Percentiles rank a stretch among this genome's conserved stretches.
These are phyloP conservation scores for Clonostachys sp. DNA, from an alignment of 2,329 filamentous ascomycete species.

Conservation along the genomic window DNA sequence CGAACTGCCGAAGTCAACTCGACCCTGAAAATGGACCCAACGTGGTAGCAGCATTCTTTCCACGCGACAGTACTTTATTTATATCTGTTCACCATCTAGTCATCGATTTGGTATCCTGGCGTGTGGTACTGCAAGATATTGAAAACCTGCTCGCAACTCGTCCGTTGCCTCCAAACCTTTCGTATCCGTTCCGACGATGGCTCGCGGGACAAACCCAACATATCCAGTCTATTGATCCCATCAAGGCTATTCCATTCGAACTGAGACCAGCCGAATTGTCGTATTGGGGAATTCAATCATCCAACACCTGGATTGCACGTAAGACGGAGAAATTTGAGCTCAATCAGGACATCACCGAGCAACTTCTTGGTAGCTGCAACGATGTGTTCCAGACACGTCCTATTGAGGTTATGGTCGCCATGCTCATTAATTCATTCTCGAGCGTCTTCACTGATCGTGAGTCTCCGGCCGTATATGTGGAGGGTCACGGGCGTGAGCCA, in stretches of 20 bases:
- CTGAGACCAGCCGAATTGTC: not conserved
- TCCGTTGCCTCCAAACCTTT: too few species aligned
- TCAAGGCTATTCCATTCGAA: not conserved
- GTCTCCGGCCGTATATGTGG: slow-evolving; percentile 14
- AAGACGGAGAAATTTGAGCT: not conserved
- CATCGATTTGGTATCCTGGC: slow-evolving; percentile 36
- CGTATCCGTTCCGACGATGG: too few species aligned
- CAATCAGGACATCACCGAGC: not conserved
- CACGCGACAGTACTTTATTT: slow-evolving; percentile 9
- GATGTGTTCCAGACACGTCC: slow-evolving; percentile 12
- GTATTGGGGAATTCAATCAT: not conserved
- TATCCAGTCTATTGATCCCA: too few species aligned
- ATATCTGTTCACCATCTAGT: slow-evolving; percentile 22
- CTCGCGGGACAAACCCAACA: too few species aligned
- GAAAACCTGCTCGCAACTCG: slow-evolving; percentile 21
- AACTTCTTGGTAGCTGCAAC: slow-evolving; percentile 1
- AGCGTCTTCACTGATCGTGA: slow-evolving; percentile 12
- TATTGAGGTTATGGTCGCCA: slow-evolving; percentile 17
- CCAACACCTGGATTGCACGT: not conserved
- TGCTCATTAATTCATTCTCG: slow-evolving; percentile 9
- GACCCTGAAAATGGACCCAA: too few species aligned
- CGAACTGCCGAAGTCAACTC: too few species aligned
- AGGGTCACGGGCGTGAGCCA: slow-evolving; percentile 22
- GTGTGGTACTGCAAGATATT: slow-evolving; percentile 31
- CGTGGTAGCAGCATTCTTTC: too few species aligned